Conservation (phyloP, 768 basidiomycete genomes). For the Leucocoprinus leucothites region DNA sequence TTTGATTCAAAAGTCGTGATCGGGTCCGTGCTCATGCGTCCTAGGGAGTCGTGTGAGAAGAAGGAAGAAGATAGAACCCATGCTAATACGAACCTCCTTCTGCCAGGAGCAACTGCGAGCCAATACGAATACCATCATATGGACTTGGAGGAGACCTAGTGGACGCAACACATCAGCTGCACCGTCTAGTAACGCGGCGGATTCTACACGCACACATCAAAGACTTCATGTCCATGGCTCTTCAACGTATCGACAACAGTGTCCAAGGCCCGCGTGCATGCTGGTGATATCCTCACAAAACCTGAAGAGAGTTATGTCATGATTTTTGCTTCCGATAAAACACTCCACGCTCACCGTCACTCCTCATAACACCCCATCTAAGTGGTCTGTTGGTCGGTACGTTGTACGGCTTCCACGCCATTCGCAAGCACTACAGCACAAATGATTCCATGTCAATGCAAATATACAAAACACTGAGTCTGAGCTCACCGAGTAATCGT, state of each 20-base stretch:
- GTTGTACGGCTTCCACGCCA: slow-evolving; percentile 37
- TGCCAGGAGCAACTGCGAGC: slow-evolving; percentile 48
- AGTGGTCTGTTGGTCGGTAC: slow-evolving; percentile 28
- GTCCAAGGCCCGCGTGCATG: slow-evolving; percentile 52
- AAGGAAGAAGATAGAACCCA: not conserved
- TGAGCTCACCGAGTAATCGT: slow-evolving; percentile 46
- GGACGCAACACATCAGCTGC: not conserved
- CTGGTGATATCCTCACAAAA: slow-evolving; percentile 55
- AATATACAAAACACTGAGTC: slow-evolving; percentile 16
- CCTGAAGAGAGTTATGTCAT: slow-evolving; percentile 28
- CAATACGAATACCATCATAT: slow-evolving; percentile 49
- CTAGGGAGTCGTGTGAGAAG: slow-evolving; percentile 14
- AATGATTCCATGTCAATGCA: not conserved
- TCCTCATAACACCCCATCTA: slow-evolving; percentile 61
- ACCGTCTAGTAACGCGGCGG: not conserved
- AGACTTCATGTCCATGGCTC: slow-evolving; percentile 45
- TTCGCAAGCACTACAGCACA: slow-evolving; percentile 34
- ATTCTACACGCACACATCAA: slow-evolving; percentile 37
- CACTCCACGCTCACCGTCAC: slow-evolving; percentile 44
- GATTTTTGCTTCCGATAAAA: not conserved
- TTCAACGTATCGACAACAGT: slow-evolving; percentile 41
- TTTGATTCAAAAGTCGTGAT: slow-evolving; percentile 41
- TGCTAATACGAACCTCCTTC: slow-evolving; percentile 37
- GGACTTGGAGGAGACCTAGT: slow-evolving; percentile 42
- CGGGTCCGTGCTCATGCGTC: slow-evolving; percentile 26